These are phyloP conservation scores for Arctostaphylos glauca DNA, from an alignment of 148 eudicot genomes.

Conservation along the genomic window DNA sequence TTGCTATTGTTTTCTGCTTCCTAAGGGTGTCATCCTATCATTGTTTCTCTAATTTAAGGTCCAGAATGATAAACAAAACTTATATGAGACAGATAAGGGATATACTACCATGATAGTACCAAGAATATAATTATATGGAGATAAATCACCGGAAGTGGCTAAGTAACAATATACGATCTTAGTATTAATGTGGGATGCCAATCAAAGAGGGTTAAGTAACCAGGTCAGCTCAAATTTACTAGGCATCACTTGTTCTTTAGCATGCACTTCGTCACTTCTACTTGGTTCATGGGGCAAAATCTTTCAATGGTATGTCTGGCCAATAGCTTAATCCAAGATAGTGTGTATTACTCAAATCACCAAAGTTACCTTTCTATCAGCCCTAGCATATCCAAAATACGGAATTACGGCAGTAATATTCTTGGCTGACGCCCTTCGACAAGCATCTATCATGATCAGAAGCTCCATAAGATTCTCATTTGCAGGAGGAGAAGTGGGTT, in stretches of 20 bases:
- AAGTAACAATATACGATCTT: neutral
- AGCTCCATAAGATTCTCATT: slow-evolving; percentile 98
- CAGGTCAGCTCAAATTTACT: neutral
- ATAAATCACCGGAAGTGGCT: neutral
- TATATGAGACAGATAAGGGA: neutral
- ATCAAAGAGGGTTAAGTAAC: neutral
- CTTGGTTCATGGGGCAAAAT: neutral
- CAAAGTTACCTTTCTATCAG: slow-evolving; percentile 77
- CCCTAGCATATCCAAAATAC: slow-evolving; percentile 96
- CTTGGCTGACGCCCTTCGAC: slow-evolving; percentile 94
- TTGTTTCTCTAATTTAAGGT: neutral
- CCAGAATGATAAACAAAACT: neutral
- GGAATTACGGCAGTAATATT: slow-evolving; percentile 95
- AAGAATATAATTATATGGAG: neutral
- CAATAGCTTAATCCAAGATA: neutral
- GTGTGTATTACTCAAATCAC: neutral
- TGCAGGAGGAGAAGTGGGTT: slow-evolving; percentile 94
- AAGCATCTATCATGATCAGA: slow-evolving; percentile 90
- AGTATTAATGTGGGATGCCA: neutral
- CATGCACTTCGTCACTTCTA: neutral
- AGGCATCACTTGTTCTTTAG: neutral
- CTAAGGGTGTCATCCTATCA: neutral
- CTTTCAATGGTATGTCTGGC: neutral
- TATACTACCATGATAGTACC: neutral
- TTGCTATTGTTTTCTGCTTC: neutral